These are phyloP conservation scores for Epichloe gansuensis DNA, from an alignment of 2,329 filamentous ascomycete species.

Conservation along the genomic window DNA sequence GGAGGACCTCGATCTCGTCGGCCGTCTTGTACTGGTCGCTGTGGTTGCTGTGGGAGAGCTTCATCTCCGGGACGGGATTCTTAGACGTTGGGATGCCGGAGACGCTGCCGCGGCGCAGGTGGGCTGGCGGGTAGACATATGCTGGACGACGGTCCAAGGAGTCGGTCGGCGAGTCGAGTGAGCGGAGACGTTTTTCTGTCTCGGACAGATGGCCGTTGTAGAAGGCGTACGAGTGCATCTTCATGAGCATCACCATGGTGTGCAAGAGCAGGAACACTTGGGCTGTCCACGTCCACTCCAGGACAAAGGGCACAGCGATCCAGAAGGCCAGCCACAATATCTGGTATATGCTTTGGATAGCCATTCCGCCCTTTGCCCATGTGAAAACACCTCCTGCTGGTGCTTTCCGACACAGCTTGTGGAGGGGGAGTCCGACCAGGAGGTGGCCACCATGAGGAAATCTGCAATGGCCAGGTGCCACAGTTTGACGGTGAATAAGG, in stretches of 20 bases:
- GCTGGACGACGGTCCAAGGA: constrained; percentile 49
- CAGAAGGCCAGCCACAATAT: constrained; percentile 67
- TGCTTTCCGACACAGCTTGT: constrained; percentile 50
- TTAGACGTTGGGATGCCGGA: constrained; percentile 17
- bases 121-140: constrained; percentile 61
- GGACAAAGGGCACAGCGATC: constrained; percentile 72
- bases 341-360: constrained; percentile 75
- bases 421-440: constrained; percentile 62
- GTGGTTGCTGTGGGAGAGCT: constrained; percentile 13
- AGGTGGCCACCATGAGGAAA: constrained; percentile 70
- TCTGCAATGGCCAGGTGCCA: constrained; percentile 80
- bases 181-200: constrained; percentile 66
- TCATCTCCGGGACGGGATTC: constrained; percentile 5
- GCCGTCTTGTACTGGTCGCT: constrained; percentile 12
- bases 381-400: constrained; percentile 41
- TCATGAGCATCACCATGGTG: constrained; percentile 88
- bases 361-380: constrained; percentile 70
- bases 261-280: constrained; percentile 93
- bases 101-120: constrained; percentile 33
- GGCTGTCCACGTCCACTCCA: constrained; percentile 92
- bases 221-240: constrained; percentile 97
- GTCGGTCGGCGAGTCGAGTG: constrained; percentile 64
- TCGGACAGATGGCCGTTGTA: constrained; percentile 94
- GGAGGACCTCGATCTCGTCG: constrained; percentile 53
- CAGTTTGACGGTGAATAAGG: constrained; percentile 75